phyloP scores from a whole-genome alignment of 345 rosid species.

The Eucalyptus sp. region DNA sequence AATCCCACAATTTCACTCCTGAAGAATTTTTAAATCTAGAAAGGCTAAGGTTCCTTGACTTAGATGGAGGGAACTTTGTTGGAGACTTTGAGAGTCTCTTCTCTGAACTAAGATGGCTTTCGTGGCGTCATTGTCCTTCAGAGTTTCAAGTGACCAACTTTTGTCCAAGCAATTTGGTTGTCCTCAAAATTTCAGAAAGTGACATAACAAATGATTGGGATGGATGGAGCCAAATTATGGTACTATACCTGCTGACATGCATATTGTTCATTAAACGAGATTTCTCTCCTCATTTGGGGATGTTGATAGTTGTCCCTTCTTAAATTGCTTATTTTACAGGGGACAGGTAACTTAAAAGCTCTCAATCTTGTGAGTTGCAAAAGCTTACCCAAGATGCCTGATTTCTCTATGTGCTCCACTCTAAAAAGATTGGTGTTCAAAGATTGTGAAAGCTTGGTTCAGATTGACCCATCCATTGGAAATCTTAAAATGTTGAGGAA shows the following conservation, averaged over 20 bases:
- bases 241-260: not conserved
- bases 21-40: not conserved
- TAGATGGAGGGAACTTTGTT: too few species aligned
- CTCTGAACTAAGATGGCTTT: not conserved
- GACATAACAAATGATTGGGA: not conserved
- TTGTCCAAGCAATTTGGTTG: not conserved
- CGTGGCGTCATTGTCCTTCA: not conserved
- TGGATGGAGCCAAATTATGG: not conserved
- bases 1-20: not conserved
- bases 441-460: not conserved
- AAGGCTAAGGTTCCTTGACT: not conserved
- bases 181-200: not conserved
- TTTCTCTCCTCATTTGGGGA: too few species aligned
- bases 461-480: not conserved
- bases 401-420: not conserved
- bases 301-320: not conserved
- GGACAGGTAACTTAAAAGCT: not conserved
- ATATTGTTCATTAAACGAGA: not conserved
- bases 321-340: not conserved
- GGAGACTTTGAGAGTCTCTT: too few species aligned
- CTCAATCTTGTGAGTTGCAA: not conserved
- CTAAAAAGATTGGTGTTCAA: not conserved
- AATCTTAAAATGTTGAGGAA: too few species aligned
- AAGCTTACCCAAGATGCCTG: not conserved
- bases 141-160: not conserved